phyloP scores from a whole-genome alignment of 352 stramenopile species.

The Pythium dissotocum region DNA sequence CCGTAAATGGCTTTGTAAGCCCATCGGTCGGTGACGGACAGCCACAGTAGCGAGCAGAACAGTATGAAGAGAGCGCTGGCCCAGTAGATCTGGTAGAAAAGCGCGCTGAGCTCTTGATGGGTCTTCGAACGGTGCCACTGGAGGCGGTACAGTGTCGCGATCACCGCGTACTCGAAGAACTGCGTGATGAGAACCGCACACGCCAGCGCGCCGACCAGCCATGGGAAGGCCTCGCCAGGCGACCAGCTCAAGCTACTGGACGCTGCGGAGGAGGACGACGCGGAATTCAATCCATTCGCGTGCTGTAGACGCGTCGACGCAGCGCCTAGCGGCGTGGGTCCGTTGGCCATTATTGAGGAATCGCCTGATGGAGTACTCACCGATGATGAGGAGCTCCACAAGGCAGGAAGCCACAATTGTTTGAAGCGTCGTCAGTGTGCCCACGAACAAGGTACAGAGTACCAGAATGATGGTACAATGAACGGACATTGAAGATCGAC shows the following conservation, averaged over 20 bases:
- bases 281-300: background rate
- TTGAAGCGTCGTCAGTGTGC: conserved; percentile 15
- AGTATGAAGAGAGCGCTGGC: conserved; percentile 46
- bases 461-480: conserved; percentile 1
- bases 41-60: conserved; percentile 43
- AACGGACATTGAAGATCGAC: background rate
- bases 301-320: background rate
- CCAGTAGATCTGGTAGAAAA: conserved; percentile 77
- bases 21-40: conserved; percentile 62
- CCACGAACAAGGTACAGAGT: conserved; percentile 1
- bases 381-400: background rate
- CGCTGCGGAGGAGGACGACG: background rate
- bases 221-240: conserved; percentile 25
- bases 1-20: conserved; percentile 49
- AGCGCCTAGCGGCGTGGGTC: background rate
- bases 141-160: conserved; percentile 51
- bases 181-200: conserved; percentile 63
- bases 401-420: background rate
- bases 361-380: background rate
- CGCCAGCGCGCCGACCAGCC: conserved; percentile 38
- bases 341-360: background rate
- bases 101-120: conserved; percentile 35
- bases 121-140: conserved; percentile 44
- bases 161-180: conserved; percentile 61
- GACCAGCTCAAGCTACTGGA: conserved; percentile 18